Conservation (phyloP, 108 stramenopile genomes). For the Parietichytrium sp. region DNA sequence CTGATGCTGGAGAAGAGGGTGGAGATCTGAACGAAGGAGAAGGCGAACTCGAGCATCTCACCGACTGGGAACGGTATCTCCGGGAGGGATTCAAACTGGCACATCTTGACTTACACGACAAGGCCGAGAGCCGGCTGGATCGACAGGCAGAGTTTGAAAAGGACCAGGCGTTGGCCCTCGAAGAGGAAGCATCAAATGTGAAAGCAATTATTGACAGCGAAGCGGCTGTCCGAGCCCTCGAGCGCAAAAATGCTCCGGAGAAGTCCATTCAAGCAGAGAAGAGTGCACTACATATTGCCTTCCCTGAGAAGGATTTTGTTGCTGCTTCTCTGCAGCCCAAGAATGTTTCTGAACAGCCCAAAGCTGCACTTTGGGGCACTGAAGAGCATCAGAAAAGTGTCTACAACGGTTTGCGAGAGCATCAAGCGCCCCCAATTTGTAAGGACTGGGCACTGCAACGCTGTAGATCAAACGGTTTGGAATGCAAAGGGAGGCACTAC, state of each 20-base stretch:
- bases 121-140: neutral
- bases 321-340: neutral
- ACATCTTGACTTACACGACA: neutral
- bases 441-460: conserved; percentile 22
- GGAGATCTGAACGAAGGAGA: neutral
- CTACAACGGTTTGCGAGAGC: neutral
- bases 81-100: conserved; percentile 35
- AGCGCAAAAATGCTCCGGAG: neutral
- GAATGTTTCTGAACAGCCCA: neutral
- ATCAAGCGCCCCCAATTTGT: neutral
- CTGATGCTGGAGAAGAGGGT: neutral
- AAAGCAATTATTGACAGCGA: neutral
- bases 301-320: conserved; percentile 1
- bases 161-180: neutral
- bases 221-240: neutral
- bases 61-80: neutral
- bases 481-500: neutral
- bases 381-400: neutral
- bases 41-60: neutral
- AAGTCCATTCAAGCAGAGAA: neutral
- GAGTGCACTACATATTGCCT: neutral
- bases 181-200: neutral
- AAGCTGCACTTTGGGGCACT: neutral
- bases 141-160: neutral
- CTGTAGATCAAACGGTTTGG: neutral